Evolutionary conservation across 768 basidiomycete genomes (phyloP).

Genomic region (Kwoniella europaea): DNA sequence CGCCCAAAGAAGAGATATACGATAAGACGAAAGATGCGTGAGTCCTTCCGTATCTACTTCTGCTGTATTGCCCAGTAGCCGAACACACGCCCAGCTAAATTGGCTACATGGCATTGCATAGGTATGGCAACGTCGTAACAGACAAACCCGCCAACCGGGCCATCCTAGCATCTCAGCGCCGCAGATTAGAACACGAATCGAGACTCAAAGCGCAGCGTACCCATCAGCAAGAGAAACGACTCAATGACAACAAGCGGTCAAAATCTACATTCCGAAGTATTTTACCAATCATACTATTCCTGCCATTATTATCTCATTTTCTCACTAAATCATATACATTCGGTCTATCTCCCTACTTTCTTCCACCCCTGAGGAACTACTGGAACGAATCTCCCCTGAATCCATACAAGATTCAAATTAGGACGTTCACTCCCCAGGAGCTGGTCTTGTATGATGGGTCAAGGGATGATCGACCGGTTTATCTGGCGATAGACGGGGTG

Average conservation of each 20-base stretch:
- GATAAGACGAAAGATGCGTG: conserved; percentile 41
- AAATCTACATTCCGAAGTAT: conserved; percentile 8
- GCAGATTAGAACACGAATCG: conserved; percentile 73
- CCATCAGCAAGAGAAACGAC: conserved; percentile 32
- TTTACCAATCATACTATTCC: conserved; percentile 36
- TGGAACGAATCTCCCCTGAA: conserved; percentile 56
- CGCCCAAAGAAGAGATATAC: conserved; percentile 38
- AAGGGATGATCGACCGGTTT: conserved; percentile 68
- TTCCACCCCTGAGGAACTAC: conserved; percentile 23
- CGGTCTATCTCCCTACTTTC: conserved; percentile 24
- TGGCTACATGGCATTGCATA: background rate
- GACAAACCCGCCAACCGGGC: conserved; percentile 67
- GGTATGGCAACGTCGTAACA: conserved; percentile 27
- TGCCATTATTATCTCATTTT: conserved; percentile 60
- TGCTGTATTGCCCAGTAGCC: background rate
- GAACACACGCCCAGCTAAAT: too few relatives aligned
- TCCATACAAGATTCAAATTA: conserved; percentile 65
- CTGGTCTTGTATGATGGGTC: conserved; percentile 76
- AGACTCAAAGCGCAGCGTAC: conserved; percentile 68
- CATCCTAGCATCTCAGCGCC: conserved; percentile 59
- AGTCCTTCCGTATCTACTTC: conserved; percentile 3
- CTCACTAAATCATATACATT: conserved; percentile 61
- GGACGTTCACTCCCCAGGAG: conserved; percentile 70
- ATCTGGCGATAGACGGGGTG: conserved; percentile 87
- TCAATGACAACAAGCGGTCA: background rate